Evolutionary conservation across 176 grass and related monocot genomes (phyloP), one percentile per base, ranked within the genome.

Genomic region (Puya raimondii): DNA sequence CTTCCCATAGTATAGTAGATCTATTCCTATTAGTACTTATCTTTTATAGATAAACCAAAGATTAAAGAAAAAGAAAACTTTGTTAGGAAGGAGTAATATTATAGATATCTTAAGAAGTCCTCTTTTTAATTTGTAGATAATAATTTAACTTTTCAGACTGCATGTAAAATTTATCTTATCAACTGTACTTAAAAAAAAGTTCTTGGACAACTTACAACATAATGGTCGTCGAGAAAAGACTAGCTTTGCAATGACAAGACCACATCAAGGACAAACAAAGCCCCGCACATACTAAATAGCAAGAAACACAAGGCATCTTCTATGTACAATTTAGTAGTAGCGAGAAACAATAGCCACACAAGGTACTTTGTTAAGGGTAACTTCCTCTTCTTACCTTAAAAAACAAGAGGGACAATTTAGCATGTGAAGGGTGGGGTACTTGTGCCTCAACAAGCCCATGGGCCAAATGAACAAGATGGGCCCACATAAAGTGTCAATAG

Each of bases 271-370:
- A 67, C 65, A 61, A 20, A 17, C 2, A 14, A 4, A 66, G 14
- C 10, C 23, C 14, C 4, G 4, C 64, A 47, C 11, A 14, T 17
- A 33, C 64, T 23, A 12, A 63, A 66, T 57, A 18, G 48, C 29
- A 48, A 16, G 9, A 49, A 15, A 67, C 27, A 67, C 27, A 67
- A 67, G 14, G 65, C 65, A 67, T 67, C 65, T 67, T 66, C 48
- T 49, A 16, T 26, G 65, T 67, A 67, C 64, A 66, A 42, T 1
- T 25, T 48, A 48, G 17, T n/a, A 47, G 4, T 12, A 13, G 29
- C 9, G n/a, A 66, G 22, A 22, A 61, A 5, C 7, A 61, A 10
- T 9, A 57, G 14, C 3, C 17, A 9, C 5, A 8, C 33, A 42
- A 42, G 10, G 9, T 61, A 61, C 56, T 61, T 8, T 16, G 56